Evolutionary conservation across 495 filamentous ascomycete genomes (phyloP).

Genomic region (Cryomyces antarcticus): DNA sequence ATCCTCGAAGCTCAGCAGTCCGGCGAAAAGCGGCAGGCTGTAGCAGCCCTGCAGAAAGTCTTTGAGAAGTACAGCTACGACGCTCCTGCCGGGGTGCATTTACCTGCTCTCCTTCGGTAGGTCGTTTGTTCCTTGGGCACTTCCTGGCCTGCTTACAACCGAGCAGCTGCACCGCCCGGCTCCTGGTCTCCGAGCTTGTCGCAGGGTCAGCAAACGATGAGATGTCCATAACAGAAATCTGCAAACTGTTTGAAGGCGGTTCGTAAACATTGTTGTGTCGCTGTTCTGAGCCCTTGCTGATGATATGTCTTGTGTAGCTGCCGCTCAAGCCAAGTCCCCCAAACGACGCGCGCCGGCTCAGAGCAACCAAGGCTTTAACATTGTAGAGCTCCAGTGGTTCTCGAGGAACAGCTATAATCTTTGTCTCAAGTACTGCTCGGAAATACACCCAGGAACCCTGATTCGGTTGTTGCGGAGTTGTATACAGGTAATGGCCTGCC

Average conservation of each 20-base stretch:
- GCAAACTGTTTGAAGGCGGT: constrained; percentile 44
- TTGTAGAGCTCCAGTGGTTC: constrained; percentile 62
- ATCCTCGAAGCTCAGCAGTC: constrained; percentile 50
- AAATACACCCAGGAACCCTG: constrained; percentile 30
- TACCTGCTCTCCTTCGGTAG: constrained; percentile 45
- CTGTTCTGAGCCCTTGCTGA: not conserved
- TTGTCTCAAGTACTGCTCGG: constrained; percentile 35
- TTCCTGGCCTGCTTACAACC: no score
- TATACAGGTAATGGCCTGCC: constrained; percentile 20
- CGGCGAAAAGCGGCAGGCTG: constrained; percentile 35
- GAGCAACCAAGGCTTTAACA: constrained; percentile 26
- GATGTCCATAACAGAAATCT: constrained; percentile 28
- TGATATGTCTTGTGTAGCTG: constrained; percentile 20
- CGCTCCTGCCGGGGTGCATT: constrained; percentile 32
- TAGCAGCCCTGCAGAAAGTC: constrained; percentile 36
- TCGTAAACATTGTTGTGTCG: not conserved
- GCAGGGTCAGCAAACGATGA: constrained; percentile 12
- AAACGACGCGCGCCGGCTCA: constrained; percentile 12
- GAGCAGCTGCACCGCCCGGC: constrained; percentile 34
- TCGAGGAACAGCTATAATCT: constrained; percentile 59
- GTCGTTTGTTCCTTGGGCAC: no score
- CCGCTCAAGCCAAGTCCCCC: constrained; percentile 21
- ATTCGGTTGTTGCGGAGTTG: constrained; percentile 38
- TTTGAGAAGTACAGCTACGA: constrained; percentile 31
- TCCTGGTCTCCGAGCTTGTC: constrained; percentile 35